phyloP scores from a whole-genome alignment of 73 alveolate genomes.

The Diophrys sp. region DNA sequence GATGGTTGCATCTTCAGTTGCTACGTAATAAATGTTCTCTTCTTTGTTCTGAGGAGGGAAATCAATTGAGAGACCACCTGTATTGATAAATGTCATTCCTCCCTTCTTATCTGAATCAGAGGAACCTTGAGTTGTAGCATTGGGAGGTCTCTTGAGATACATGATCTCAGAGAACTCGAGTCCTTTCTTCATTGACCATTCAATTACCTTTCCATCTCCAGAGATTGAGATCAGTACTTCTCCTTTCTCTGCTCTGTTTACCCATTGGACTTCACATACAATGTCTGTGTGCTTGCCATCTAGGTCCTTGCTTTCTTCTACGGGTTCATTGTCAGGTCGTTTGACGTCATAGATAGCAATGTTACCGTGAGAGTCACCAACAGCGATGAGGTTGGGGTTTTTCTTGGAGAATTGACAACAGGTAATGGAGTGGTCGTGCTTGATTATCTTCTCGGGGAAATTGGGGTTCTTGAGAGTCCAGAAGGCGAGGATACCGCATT shows the following conservation, averaged over 20 bases:
- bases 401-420: slow-evolving; percentile 86
- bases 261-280: slow-evolving; percentile 97
- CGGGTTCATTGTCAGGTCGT: slow-evolving; percentile 81
- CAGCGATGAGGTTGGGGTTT: slow-evolving; percentile 93
- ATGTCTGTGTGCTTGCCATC: slow-evolving; percentile 97
- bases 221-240: slow-evolving; percentile 84
- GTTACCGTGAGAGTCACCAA: slow-evolving; percentile 93
- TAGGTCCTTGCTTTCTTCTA: slow-evolving; percentile 86
- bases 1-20: slow-evolving; percentile 95
- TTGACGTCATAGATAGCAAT: slow-evolving; percentile 92
- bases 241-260: slow-evolving; percentile 90
- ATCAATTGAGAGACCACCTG: slow-evolving; percentile 84
- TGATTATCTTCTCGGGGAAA: slow-evolving; percentile 95
- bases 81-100: slow-evolving; percentile 84
- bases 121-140: slow-evolving; percentile 64
- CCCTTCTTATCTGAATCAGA: slow-evolving; percentile 66
- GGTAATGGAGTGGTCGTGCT: slow-evolving; percentile 82
- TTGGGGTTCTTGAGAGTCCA: slow-evolving; percentile 97
- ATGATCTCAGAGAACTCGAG: slow-evolving; percentile 93
- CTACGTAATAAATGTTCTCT: slow-evolving; percentile 90
- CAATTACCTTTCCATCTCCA: slow-evolving; percentile 95
- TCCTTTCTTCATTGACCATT: slow-evolving; percentile 97
- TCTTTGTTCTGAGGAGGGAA: slow-evolving; percentile 66
- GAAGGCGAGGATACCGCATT: slow-evolving; percentile 83
- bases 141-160: slow-evolving; percentile 88